A percentile compares a stretch with the other conserved stretches of the same genome.
phyloP scores from a whole-genome alignment of 2,329 filamentous ascomycete species.

The Macroventuria anomochaeta region DNA sequence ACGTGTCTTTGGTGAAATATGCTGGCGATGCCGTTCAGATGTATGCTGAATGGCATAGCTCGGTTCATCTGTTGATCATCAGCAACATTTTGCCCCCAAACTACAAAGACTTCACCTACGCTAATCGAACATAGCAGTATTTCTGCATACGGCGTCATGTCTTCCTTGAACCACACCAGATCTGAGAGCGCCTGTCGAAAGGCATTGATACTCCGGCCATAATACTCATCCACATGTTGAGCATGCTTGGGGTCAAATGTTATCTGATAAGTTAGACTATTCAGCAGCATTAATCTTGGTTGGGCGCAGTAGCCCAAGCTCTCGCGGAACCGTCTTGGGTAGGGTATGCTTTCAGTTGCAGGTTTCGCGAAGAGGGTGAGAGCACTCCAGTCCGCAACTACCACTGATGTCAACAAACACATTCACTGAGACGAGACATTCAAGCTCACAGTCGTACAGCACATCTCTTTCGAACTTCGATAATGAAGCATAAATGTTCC shows the following conservation, averaged over 20 bases:
- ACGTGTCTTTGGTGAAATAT: conserved; percentile 8
- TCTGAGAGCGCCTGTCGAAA: conserved; percentile 11
- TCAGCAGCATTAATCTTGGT: conserved; percentile 11
- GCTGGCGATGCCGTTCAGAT: conserved; percentile 14
- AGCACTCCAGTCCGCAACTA: conserved; percentile 17
- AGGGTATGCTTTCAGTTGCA: conserved; percentile 1
- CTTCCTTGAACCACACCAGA: conserved; percentile 1
- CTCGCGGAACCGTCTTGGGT: conserved; percentile 9
- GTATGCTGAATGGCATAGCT: conserved; percentile 17
- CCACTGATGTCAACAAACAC: background rate
- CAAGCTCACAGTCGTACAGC: conserved; percentile 13
- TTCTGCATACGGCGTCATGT: conserved; percentile 10
- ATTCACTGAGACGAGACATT: background rate
- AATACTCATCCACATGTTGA: conserved; percentile 7
- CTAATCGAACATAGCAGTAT: conserved; percentile 12
- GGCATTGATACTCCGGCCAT: conserved; percentile 12
- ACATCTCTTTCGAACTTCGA: conserved; percentile 11
- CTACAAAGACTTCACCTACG: background rate
- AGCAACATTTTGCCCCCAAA: background rate
- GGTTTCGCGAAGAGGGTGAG: conserved; percentile 9
- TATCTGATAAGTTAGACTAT: conserved; percentile 17
- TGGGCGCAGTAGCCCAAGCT: conserved; percentile 6
- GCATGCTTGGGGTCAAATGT: conserved; percentile 11
- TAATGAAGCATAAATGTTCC: background rate
- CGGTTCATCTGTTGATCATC: conserved; percentile 10